Evolutionary conservation across 495 filamentous ascomycete species (phyloP), one percentile per base, ranked within the genome.

Genomic region (Xylaria cubensis): DNA sequence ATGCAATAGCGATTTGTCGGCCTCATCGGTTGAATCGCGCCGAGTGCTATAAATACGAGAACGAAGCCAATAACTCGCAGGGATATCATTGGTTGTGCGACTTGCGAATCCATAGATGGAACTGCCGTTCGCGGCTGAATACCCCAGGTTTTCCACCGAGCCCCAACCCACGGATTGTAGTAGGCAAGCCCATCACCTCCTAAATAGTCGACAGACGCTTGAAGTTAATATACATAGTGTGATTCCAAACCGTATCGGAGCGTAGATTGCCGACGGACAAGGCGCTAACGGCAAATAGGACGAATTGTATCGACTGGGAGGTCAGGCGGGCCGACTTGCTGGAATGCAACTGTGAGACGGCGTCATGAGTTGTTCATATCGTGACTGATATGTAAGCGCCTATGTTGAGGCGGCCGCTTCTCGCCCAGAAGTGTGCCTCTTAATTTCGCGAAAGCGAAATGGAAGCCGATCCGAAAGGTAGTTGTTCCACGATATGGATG

Each of bases 41-140:
- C 70, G 63, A 73, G 56, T 68, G 73, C 72, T 56, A 77, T 75
- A 67, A 74, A 64, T 29, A 64, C 41, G 55, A 69, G 56, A 44
- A 34, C 26, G 50, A 74, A 46, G 26, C 44, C 63, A 79, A 79
- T 79, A 71, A 74, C 50, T 68, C n/a, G 17, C 17, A 19, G 19
- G 2, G 41, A 73, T 29, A 41, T 69, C 19, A 79, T 79, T 79
- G 77, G 77, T 68, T 72, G 73, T 32, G 71, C 73, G 73, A 64
- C 53, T 71, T 26, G 61, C 42, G 39, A 53, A 44, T 51, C 34
- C 17, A 56, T 32, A n/a, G 59, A 44, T 32, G 61, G 59, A 55
- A 71, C 58, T 71, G 69, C 69, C 69, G 69, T 53, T 67, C 70
- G 70, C 75, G 77, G 77, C 73, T 79, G 73, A 79, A 79, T 79